Percentiles rank a stretch among this genome's conserved stretches.
Evolutionary conservation across 495 filamentous ascomycete genomes (phyloP).

Genomic region (Hypoxylon rickii): DNA sequence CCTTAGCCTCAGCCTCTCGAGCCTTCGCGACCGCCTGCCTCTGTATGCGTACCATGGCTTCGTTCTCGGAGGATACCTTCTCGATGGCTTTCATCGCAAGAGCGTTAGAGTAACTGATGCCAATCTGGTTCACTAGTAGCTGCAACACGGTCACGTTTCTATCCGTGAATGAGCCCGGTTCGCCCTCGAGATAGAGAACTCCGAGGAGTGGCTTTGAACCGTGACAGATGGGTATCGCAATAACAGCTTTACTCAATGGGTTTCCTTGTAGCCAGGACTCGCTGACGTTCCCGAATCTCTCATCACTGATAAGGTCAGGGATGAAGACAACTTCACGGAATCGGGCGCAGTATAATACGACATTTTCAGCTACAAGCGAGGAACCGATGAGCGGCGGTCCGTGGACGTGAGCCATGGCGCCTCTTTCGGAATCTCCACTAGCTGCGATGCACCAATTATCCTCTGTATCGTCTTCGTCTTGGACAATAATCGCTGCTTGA

Average conservation of each 20-base stretch:
- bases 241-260: slow-evolving; percentile 74
- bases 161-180: slow-evolving; percentile 84
- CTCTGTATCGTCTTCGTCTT: slow-evolving; percentile 64
- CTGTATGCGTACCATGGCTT: slow-evolving; percentile 85
- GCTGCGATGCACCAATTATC: slow-evolving; percentile 73
- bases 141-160: slow-evolving; percentile 84
- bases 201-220: slow-evolving; percentile 75
- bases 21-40: slow-evolving; percentile 80
- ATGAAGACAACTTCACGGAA: slow-evolving; percentile 85
- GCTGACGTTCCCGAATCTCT: slow-evolving; percentile 81
- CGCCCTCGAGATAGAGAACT: slow-evolving; percentile 83
- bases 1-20: slow-evolving; percentile 78
- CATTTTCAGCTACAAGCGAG: slow-evolving; percentile 69
- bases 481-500: slow-evolving; percentile 75
- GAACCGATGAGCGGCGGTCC: slow-evolving; percentile 69
- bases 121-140: slow-evolving; percentile 85
- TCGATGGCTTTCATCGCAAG: slow-evolving; percentile 79
- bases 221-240: slow-evolving; percentile 84
- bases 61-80: slow-evolving; percentile 79
- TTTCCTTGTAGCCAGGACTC: slow-evolving; percentile 71
- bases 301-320: slow-evolving; percentile 80
- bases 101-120: slow-evolving; percentile 86
- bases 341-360: slow-evolving; percentile 80
- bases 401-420: slow-evolving; percentile 64
- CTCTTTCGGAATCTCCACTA: slow-evolving; percentile 69